A percentile compares a stretch with the other conserved stretches of the same genome.
Evolutionary conservation across 768 basidiomycete species (phyloP).

Genomic region (Macrolepiota albuminosa): DNA sequence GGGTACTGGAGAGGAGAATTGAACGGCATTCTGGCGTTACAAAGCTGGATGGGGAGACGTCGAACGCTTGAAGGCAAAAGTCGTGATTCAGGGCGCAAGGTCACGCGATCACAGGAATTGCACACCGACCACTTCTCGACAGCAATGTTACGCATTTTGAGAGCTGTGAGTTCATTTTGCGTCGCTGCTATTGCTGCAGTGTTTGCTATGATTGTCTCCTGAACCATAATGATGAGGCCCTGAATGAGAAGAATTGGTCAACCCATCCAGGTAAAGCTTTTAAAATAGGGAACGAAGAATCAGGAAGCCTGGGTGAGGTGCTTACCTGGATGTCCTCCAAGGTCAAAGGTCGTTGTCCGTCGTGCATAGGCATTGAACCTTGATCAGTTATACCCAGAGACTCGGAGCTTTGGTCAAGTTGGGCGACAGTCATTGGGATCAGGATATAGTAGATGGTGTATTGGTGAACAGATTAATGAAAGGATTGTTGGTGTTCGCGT

Average conservation of each 20-base stretch:
- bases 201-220: not conserved
- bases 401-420: not conserved
- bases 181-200: not conserved
- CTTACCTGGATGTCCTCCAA: not conserved
- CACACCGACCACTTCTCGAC: not conserved
- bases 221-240: not conserved
- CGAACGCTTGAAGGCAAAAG: not conserved
- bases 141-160: not conserved
- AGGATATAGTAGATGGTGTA: not conserved
- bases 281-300: not conserved
- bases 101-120: not conserved
- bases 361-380: not conserved
- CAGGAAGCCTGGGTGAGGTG: not conserved
- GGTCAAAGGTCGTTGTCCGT: not conserved
- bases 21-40: not conserved
- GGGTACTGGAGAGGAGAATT: slow-evolving; percentile 1
- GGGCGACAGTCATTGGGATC: not conserved
- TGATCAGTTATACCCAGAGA: not conserved
- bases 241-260: not conserved
- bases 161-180: not conserved
- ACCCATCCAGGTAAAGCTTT: not conserved
- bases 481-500: not conserved
- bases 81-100: not conserved
- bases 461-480: not conserved
- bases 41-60: not conserved